Conservation (phyloP, 495 filamentous ascomycete species). For the Hyaloscypha hepaticicola region DNA sequence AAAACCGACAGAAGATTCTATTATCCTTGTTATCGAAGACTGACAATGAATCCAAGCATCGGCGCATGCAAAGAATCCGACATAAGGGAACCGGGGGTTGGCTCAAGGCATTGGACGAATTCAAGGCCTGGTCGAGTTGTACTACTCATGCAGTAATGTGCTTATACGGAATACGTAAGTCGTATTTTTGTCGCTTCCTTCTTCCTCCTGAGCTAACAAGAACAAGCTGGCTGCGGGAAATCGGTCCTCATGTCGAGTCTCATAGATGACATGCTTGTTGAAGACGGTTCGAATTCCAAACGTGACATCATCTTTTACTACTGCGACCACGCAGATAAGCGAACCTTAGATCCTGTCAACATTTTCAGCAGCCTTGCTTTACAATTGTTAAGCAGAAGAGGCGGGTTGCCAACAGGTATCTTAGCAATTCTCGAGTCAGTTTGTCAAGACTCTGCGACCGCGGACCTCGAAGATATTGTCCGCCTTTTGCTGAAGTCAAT, state of each 20-base stretch:
- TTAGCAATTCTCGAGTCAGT: conserved; percentile 3
- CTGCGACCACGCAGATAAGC: conserved; percentile 21
- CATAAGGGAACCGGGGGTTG: conserved; percentile 23
- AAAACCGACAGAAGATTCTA: conserved; percentile 15
- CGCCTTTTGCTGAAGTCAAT: conserved; percentile 9
- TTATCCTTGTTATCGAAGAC: conserved; percentile 14
- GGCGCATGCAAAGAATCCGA: conserved; percentile 20
- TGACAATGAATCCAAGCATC: conserved; percentile 26
- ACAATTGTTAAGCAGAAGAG: background rate
- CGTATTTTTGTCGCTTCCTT: background rate
- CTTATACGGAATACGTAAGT: conserved; percentile 31
- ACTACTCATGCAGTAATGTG: conserved; percentile 23
- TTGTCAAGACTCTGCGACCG: conserved; percentile 4
- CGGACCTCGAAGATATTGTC: conserved; percentile 12
- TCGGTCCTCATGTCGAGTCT: conserved; percentile 2
- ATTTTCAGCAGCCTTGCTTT: conserved; percentile 26
- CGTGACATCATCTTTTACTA: conserved; percentile 26
- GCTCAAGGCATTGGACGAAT: conserved; percentile 11
- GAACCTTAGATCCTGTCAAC: conserved; percentile 22
- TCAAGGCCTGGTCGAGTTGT: conserved; percentile 12
- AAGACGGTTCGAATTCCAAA: background rate
- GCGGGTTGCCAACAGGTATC: background rate
- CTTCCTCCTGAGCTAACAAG: background rate
- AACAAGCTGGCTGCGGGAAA: background rate
- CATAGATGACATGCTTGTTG: background rate